A percentile compares a stretch with the other conserved stretches of the same genome.
These are phyloP conservation scores for Populus simonii DNA, from an alignment of 345 rosid species.

Conservation along the genomic window DNA sequence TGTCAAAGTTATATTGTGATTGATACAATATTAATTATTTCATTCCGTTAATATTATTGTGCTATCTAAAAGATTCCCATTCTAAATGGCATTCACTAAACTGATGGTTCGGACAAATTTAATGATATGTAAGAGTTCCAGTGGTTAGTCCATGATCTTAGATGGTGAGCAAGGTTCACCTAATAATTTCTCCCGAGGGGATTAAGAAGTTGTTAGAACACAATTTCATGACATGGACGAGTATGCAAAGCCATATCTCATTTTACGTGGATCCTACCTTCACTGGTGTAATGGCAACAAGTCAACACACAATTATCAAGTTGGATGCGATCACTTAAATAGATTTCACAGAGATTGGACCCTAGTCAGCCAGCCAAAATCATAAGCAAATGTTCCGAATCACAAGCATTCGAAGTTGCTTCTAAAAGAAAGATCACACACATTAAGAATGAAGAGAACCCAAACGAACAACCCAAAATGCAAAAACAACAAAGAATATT, in stretches of 20 bases:
- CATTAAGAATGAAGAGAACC: neutral
- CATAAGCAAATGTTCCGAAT: neutral
- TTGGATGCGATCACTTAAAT: neutral
- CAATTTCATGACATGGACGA: neutral
- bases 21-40: no score
- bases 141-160: no score
- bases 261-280: neutral
- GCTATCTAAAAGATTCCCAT: no score
- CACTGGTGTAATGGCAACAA: neutral
- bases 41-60: no score
- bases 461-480: neutral
- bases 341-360: neutral
- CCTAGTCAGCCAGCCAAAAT: neutral
- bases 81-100: no score
- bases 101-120: no score
- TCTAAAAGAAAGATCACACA: neutral
- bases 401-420: neutral
- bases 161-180: no score
- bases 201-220: neutral
- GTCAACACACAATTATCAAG: neutral
- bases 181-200: no score
- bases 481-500: neutral
- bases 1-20: no score
- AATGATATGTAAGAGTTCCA: no score
- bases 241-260: neutral